Evolutionary conservation across 768 basidiomycete genomes (phyloP).

Genomic region (Suillus decipiens): DNA sequence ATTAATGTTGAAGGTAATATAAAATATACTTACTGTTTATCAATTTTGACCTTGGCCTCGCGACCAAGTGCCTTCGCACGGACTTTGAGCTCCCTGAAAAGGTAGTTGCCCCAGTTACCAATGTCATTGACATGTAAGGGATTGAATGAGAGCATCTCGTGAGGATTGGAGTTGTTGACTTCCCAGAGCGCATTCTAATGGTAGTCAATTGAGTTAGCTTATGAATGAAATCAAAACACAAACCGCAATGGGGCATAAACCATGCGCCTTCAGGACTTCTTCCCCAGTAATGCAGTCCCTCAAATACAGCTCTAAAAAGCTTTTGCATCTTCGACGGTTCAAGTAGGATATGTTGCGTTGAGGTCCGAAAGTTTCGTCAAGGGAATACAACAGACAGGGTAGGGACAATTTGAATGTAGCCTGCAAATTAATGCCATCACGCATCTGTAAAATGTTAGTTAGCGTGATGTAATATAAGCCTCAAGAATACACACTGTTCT

Average conservation of each 20-base stretch:
- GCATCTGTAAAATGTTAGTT: constrained; percentile 22
- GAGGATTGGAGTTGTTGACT: constrained; percentile 34
- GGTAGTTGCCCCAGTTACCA: constrained; percentile 35
- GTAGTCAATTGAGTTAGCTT: not conserved
- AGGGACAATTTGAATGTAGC: constrained; percentile 28
- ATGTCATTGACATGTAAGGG: constrained; percentile 37
- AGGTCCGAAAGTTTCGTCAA: constrained; percentile 25
- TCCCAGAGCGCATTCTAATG: constrained; percentile 43
- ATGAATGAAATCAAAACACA: not conserved
- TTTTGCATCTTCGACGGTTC: not conserved
- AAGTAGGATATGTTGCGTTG: constrained; percentile 9
- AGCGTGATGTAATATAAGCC: not conserved
- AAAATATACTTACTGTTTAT: constrained; percentile 20
- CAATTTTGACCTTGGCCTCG: not conserved
- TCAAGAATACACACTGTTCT: constrained; percentile 21
- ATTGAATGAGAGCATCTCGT: constrained; percentile 38
- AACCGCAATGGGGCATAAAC: constrained; percentile 15
- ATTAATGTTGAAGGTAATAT: not conserved
- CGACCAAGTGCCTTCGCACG: not conserved
- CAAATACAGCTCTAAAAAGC: not conserved
- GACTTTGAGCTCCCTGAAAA: constrained; percentile 13
- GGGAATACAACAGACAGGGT: constrained; percentile 39
- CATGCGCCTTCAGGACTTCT: constrained; percentile 13
- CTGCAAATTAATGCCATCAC: constrained; percentile 39
- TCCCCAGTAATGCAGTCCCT: constrained; percentile 18